Evolutionary conservation across 805 yeast genomes (phyloP), one percentile per base, ranked within the genome.

Genomic region (Candida nemodendra): DNA sequence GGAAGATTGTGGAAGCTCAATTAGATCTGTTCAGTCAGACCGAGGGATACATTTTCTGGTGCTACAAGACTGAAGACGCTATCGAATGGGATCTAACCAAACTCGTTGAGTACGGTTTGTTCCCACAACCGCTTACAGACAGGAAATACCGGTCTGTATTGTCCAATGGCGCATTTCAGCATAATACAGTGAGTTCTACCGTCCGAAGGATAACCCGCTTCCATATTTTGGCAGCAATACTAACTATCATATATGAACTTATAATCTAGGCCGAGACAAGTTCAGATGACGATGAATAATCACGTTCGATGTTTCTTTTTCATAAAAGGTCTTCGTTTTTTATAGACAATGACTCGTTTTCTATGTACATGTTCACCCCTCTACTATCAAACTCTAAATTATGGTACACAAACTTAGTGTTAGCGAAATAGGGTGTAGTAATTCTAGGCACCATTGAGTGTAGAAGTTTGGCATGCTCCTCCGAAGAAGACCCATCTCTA

Each of bases 71-170:
- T 0, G 89, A 82, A 51, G 56, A 62, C 38, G 75, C 84, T 1
- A 63, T 76, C 15, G 87, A 80, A 54, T 81, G 88, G 87, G 86
- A 81, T 53, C 73, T 78, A 51, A 53, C 64, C 38, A 62, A 70
- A 36, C 65, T 83, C 48, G 69, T 75, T 7, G 57, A 68, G 14
- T 53, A 66, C 23, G 76, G 65, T 3, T 54, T 83, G 32, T 76
- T 83, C 61, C 90, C 90, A 2, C 72, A 68, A 28, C 88, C 89
- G 2, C 66, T 82, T 31, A 59, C 66, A 38, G 79, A 69, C 48
- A 79, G 96, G 64, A 63, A 70, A 54, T 84, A 70, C 60, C 84
- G 85, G 73, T 77, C 68, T 86, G 84, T 68, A 82, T 90, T 69
- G 29, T 38, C 46, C 13, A 33, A 16, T 15, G 34, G 33, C 9